Evolutionary conservation across 805 yeast species (phyloP).

Genomic region (Kodamaea neixiangensis): DNA sequence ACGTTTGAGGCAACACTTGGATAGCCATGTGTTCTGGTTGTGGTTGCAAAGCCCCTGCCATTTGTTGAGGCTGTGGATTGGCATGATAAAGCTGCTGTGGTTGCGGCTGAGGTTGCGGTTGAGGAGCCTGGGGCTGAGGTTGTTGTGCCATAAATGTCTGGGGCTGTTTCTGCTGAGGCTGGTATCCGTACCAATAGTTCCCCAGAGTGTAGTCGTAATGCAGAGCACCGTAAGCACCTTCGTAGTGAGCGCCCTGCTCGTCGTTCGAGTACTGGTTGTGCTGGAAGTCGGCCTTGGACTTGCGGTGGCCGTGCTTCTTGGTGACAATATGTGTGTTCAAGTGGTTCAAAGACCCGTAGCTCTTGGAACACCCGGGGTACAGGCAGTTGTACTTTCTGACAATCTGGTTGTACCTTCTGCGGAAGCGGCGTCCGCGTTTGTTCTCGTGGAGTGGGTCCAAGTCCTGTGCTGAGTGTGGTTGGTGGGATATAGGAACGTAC

Average conservation of each 20-base stretch:
- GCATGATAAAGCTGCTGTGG: conserved; percentile 1
- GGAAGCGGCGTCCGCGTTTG: conserved; percentile 34
- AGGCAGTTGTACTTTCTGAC: conserved; percentile 34
- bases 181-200: conserved; percentile 20
- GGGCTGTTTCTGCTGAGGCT: conserved; percentile 8
- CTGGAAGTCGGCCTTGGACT: conserved; percentile 43
- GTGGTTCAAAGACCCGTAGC: conserved; percentile 46
- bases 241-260: conserved; percentile 6
- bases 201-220: conserved; percentile 14
- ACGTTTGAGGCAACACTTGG: not conserved
- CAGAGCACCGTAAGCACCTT: conserved; percentile 2
- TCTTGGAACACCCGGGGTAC: conserved; percentile 41
- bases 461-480: conserved; percentile 10
- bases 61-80: conserved; percentile 1
- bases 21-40: not conserved
- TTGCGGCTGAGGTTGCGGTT: conserved; percentile 3
- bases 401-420: conserved; percentile 40
- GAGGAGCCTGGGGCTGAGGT: conserved; percentile 2
- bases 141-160: conserved; percentile 4
- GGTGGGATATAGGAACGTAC: conserved; percentile 5
- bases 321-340: conserved; percentile 47
- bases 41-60: conserved; percentile 5
- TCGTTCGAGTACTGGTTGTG: conserved; percentile 15
- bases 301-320: conserved; percentile 46
- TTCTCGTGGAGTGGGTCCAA: conserved; percentile 19